Base-by-base conservation (phyloP, 176 grass and related monocot species). In the Carex cristatella region DNA sequence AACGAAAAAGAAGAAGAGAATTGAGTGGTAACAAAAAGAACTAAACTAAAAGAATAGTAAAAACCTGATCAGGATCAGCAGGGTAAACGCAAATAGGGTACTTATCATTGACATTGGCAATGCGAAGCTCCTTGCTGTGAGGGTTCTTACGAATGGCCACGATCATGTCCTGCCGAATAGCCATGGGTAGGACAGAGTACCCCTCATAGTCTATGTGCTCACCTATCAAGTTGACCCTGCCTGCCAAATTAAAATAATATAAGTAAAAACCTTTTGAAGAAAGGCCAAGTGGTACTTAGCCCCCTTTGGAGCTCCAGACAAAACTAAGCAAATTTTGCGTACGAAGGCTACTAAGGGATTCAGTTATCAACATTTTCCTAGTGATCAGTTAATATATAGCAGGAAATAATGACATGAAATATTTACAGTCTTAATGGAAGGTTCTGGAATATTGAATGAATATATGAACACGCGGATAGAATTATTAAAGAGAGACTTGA, bases 191-290 rank as follows among this genome's bases (percentile, higher is more conserved):
- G 79, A 99, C 96, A 19, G 96, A 94, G 87, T 99, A 95, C 1
- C 96, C 96, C 88, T 99, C 93, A 82, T 94, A 94, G 83, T 99
- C 96, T 67, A 99, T 99, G 85, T 99, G 96, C 89, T 99, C 96
- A 58, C 96, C 93, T 32, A 99, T 99, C 28, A 99, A 86, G 78
- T 99, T 99, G 74, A 99, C 96, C 87, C 96, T 86, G 71, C 96
- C 96, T 98, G 63, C 84, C 51, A 82, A 79, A 55, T 76, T 46
- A 18, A 85, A 38, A 32, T 31, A 11, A 33, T 77, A 55, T 9
- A 23, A 49, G 55, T 56, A 32, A 77, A 55, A 56, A 56, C 4
- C 19, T 56, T 56, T 77, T 56, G 11, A 77, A 54, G 19, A 14
- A 77, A 77, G 12, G 12, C 49, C 73, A 56, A 56, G 11, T 10